Evolutionary conservation across 2,329 filamentous ascomycete genomes (phyloP), one percentile per base, ranked within the genome.

Genomic region (Zelopaecilomyces penicillatus): DNA sequence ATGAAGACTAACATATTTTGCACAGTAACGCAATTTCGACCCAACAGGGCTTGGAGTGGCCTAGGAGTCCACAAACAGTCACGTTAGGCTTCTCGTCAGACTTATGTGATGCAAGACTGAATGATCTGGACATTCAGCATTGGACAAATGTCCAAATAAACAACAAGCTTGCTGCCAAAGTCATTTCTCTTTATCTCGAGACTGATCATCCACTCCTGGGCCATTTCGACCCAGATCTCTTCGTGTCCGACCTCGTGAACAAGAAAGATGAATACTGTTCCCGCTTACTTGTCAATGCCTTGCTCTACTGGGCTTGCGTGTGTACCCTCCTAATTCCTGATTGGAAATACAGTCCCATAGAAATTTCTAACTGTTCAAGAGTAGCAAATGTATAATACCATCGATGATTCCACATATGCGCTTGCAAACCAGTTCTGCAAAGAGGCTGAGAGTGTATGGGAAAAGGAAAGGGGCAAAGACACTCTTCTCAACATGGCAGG

Each of bases 131-230:
- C 3, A 60, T 68, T 31, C 29, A 43, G 8, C 54, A 56, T 44
- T 65, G 67, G 67, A 65, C 66, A 10, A 46, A 59, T 28, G 54
- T 65, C 5, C 33, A 47, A 5, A 50, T 67, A 5, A 37, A 52
- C 1, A 53, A 60, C 37, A 52, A 60, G 5, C 46, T 61, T 9
- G 60, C 62, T n/a, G 58, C 57, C 2, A 54, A 51, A 8, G 50
- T 54, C 26, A 61, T 67, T n/a, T 67, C 64, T 2, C 43, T 66
- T 2, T 67, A 67, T 36, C 46, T 67, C 5, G 51, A 56, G 41
- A 67, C 64, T 2, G 65, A 69, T 9, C 62, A 67, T 42, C 64
- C 65, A 0, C 52, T 69, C 1, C 47, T 69, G 9, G 63, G 61
- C 2, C 43, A 56, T 0, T 69, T 69, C 41, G 56, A 66, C 27